Evolutionary conservation across 1,284 basidiomycete genomes (phyloP).

Genomic region (Fomitopsis pinicola): DNA sequence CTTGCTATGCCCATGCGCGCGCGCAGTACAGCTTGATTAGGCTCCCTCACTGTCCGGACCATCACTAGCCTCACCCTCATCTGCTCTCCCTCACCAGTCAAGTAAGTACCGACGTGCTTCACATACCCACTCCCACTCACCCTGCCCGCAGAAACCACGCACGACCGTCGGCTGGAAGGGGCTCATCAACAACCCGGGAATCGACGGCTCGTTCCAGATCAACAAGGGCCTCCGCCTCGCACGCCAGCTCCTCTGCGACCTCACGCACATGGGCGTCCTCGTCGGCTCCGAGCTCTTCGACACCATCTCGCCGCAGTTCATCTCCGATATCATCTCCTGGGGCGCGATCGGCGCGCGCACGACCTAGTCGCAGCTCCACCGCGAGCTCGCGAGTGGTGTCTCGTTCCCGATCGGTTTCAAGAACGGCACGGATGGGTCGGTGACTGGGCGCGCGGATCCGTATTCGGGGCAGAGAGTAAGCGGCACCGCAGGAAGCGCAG

Average conservation of each 20-base stretch:
- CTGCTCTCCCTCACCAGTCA: conserved; percentile 33
- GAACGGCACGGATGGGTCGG: conserved; percentile 95
- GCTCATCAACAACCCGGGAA: conserved; percentile 85
- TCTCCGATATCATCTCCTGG: conserved; percentile 86
- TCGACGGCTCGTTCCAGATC: conserved; percentile 94
- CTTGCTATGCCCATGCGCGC: too few species aligned
- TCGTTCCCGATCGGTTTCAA: conserved; percentile 97
- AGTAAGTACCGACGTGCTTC: conserved; percentile 28
- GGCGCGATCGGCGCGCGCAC: conserved; percentile 97
- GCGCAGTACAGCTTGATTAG: too few species aligned
- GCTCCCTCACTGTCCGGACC: too few species aligned
- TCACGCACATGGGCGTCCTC: conserved; percentile 86
- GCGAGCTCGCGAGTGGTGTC: conserved; percentile 85
- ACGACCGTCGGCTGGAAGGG: conserved; percentile 92
- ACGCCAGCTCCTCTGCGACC: conserved; percentile 84
- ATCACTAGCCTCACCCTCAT: too few species aligned
- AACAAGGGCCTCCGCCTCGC: conserved; percentile 92
- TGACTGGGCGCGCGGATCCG: conserved; percentile 32
- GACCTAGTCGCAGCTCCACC: conserved; percentile 91
- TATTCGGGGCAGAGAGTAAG: neutral
- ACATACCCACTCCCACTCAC: conserved; percentile 7
- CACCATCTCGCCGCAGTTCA: conserved; percentile 87
- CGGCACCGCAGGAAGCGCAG: too few species aligned
- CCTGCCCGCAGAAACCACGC: conserved; percentile 63
- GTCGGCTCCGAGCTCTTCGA: conserved; percentile 95